Evolutionary conservation across 768 basidiomycete genomes (phyloP), one percentile per base, ranked within the genome.

Genomic region (Guyanaporus albipodus): DNA sequence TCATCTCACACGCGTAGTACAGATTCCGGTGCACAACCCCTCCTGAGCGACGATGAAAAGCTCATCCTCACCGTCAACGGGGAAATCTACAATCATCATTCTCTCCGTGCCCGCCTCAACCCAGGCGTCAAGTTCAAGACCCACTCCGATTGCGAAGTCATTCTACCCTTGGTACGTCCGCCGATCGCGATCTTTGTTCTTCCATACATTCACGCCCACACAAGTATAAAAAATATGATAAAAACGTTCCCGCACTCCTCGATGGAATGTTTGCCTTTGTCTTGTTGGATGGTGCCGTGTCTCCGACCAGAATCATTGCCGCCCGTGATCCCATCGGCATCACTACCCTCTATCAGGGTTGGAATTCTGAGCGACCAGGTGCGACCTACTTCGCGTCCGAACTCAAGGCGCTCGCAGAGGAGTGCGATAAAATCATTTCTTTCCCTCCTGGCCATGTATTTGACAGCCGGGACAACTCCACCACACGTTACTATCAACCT

Each of bases 191-290:
- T 22, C 26, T 56, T 48, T 12, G 8, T 45, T 11, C 17, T 10
- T 23, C 10, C 12, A n/a, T 41, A 18, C n/a, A 14, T 28, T 55
- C 3, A 44, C 34, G 17, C 19, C 23, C 28, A 10, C 37, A 46
- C 18, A 19, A 97, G 95, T 97, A 96, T 73, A 74, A 76, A 57
- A 86, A 91, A 70, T 67, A 89, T 60, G 93, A 73, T 61, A 89
- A 80, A 55, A 78, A 77, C 4, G 71, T 95, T 22, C 90, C 88
- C 70, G 70, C 70, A 62, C 73, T 80, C 62, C 85, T 99, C 49
- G 96, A 99, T 63, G 96, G 96, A 54, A 95, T 99, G 91, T 99
- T 99, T 73, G 93, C 95, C 2, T 99, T 98, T 62, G 87, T 97
- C 53, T 79, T 98, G 36, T 75, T 98, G 48, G 96, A 99, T 70